A percentile compares a stretch with the other conserved stretches of the same genome.
Evolutionary conservation across 2,329 filamentous ascomycete species (phyloP).

Genomic region (Aotearoamyces nothofagi): DNA sequence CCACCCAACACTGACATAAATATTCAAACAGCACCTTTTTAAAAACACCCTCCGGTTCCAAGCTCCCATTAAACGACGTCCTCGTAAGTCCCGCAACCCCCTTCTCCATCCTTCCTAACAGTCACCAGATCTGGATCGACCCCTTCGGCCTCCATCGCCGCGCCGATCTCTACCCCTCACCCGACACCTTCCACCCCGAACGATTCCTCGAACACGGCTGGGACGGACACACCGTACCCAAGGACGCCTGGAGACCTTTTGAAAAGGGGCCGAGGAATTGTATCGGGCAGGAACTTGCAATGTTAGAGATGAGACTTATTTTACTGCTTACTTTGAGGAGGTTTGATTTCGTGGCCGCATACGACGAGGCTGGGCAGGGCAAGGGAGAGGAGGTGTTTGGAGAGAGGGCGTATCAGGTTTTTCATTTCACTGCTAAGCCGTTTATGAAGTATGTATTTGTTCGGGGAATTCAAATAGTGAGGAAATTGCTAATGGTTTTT

Average conservation of each 20-base stretch:
- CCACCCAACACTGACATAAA: too few relatives aligned
- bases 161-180: constrained; percentile 24
- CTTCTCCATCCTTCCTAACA: too few relatives aligned
- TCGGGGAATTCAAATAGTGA: too few relatives aligned
- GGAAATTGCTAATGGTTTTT: too few relatives aligned
- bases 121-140: too few relatives aligned
- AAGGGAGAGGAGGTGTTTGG: constrained; percentile 7
- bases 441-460: too few relatives aligned
- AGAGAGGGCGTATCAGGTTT: constrained; percentile 9
- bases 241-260: constrained; percentile 37
- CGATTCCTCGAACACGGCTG: constrained; percentile 24
- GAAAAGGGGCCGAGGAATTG: constrained; percentile 38
- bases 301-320: constrained; percentile 30
- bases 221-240: constrained; percentile 11
- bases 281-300: constrained; percentile 38
- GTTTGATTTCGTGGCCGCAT: neutral
- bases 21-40: too few relatives aligned
- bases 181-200: constrained; percentile 30
- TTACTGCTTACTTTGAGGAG: constrained; percentile 29
- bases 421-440: constrained; percentile 12
- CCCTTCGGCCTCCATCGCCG: constrained; percentile 25
- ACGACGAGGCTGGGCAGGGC: constrained; percentile 1
- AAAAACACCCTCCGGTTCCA: too few relatives aligned
- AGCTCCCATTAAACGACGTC: too few relatives aligned
- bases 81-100: too few relatives aligned